Conservation (phyloP, 2,329 filamentous ascomycete species). For the Thelonectria olida region DNA sequence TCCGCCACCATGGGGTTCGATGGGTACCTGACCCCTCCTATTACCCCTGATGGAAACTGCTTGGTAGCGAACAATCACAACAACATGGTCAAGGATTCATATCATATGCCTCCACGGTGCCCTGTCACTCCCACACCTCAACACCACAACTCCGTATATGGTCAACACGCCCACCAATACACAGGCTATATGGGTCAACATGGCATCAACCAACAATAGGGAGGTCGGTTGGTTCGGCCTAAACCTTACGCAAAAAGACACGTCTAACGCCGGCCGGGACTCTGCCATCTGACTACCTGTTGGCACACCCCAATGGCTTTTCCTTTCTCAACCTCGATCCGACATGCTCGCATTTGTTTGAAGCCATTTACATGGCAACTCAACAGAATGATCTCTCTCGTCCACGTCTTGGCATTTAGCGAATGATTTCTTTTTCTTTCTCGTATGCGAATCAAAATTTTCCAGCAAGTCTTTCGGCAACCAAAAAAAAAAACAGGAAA, state of each 20-base stretch:
- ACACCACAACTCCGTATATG: slow-evolving; percentile 47
- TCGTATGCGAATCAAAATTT: slow-evolving; percentile 43
- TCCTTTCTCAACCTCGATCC: slow-evolving; percentile 27
- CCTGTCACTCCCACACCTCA: slow-evolving; percentile 70
- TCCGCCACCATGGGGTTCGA: slow-evolving; percentile 69
- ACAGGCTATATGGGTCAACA: slow-evolving; percentile 53
- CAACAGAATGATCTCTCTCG: slow-evolving; percentile 44
- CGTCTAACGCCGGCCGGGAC: slow-evolving; percentile 14
- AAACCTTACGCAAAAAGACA: too few relatives aligned
- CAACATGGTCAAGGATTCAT: slow-evolving; percentile 56
- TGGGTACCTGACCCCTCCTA: slow-evolving; percentile 85
- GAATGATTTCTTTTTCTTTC: slow-evolving; percentile 48
- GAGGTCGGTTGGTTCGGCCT: slow-evolving; percentile 16
- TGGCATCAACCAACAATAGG: slow-evolving; percentile 54
- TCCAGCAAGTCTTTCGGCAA: slow-evolving; percentile 50
- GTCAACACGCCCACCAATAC: slow-evolving; percentile 48
- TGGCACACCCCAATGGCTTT: slow-evolving; percentile 14
- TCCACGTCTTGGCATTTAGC: slow-evolving; percentile 59
- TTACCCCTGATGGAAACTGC: slow-evolving; percentile 77
- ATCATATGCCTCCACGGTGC: slow-evolving; percentile 62
- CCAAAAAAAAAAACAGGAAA: slow-evolving; percentile 49
- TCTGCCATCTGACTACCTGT: slow-evolving; percentile 14
- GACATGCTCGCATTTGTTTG: slow-evolving; percentile 38
- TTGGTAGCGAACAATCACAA: slow-evolving; percentile 57
- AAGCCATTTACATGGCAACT: slow-evolving; percentile 45